phyloP scores from a whole-genome alignment of 2,329 filamentous ascomycete genomes.

The Hortaea sp. region DNA sequence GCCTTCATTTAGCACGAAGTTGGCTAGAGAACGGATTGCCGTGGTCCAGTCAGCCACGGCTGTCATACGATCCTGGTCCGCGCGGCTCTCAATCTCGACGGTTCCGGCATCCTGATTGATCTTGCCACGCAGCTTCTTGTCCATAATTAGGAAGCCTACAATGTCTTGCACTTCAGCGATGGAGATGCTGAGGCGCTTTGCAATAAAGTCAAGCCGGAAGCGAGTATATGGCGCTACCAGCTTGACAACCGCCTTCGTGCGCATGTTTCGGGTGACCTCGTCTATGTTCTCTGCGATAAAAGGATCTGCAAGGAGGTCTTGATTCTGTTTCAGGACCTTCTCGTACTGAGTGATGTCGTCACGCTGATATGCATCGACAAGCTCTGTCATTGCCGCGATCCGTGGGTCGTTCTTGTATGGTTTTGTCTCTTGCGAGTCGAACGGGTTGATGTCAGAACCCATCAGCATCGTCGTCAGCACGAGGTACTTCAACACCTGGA shows the following conservation, averaged over 20 bases:
- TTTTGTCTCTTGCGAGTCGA: slow-evolving; percentile 97
- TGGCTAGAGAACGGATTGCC: slow-evolving; percentile 60
- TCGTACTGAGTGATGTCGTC: slow-evolving; percentile 93
- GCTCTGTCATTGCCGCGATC: slow-evolving; percentile 92
- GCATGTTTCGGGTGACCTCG: slow-evolving; percentile 96
- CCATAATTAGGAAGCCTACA: slow-evolving; percentile 84
- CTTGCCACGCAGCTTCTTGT: slow-evolving; percentile 74
- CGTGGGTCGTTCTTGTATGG: slow-evolving; percentile 93
- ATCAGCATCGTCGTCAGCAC: slow-evolving; percentile 96
- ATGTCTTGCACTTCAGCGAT: slow-evolving; percentile 88
- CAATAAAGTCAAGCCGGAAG: slow-evolving; percentile 81
- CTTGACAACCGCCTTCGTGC: slow-evolving; percentile 88
- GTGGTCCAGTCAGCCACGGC: slow-evolving; percentile 64
- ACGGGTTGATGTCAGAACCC: slow-evolving; percentile 97
- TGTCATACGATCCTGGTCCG: slow-evolving; percentile 62
- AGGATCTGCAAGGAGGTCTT: slow-evolving; percentile 77
- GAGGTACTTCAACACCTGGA: slow-evolving; percentile 94
- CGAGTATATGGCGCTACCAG: slow-evolving; percentile 90
- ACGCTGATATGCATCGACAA: slow-evolving; percentile 91
- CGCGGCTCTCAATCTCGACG: slow-evolving; percentile 66
- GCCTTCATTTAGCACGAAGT: slow-evolving; percentile 63
- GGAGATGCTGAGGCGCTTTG: slow-evolving; percentile 75
- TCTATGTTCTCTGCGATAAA: slow-evolving; percentile 99
- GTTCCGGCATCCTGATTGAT: slow-evolving; percentile 83
- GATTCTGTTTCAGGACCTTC: slow-evolving; percentile 73